A percentile compares a stretch with the other conserved stretches of the same genome.
Evolutionary conservation across 2,329 filamentous ascomycete genomes (phyloP).

Genomic region (Xylariaceae sp.): DNA sequence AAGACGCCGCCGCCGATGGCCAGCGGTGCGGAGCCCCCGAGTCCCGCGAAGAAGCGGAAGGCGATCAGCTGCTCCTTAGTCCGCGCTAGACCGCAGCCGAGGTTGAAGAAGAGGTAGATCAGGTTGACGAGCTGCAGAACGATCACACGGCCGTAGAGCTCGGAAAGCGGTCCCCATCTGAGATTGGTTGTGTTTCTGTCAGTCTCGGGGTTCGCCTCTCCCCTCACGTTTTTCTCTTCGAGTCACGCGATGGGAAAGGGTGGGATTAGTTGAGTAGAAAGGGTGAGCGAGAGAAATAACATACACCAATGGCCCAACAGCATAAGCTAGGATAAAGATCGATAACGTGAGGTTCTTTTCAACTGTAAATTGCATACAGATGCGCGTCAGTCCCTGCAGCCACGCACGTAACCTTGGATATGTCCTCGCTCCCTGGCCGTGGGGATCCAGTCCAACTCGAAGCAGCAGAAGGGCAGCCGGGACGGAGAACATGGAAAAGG

Average conservation of each 20-base stretch:
- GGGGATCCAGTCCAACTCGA: too few species aligned
- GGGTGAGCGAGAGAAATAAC: constrained; percentile 5
- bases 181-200: too few species aligned
- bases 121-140: constrained; percentile 51
- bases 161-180: constrained; percentile 45
- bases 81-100: constrained; percentile 52
- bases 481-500: neutral
- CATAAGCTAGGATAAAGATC: constrained; percentile 50
- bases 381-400: too few species aligned
- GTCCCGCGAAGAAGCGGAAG: constrained; percentile 52
- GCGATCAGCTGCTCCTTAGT: constrained; percentile 49
- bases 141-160: constrained; percentile 50
- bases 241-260: too few species aligned
- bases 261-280: constrained; percentile 2
- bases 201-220: too few species aligned
- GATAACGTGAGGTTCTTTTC: constrained; percentile 39
- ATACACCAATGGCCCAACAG: constrained; percentile 44
- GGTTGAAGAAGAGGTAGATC: constrained; percentile 47
- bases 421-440: too few species aligned
- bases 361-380: constrained; percentile 26
- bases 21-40: constrained; percentile 53
- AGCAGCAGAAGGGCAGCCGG: too few species aligned
- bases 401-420: too few species aligned
- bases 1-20: constrained; percentile 32
- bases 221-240: too few species aligned